Base-by-base conservation (phyloP, 257 asterid species). In the Ilex asprella region DNA sequence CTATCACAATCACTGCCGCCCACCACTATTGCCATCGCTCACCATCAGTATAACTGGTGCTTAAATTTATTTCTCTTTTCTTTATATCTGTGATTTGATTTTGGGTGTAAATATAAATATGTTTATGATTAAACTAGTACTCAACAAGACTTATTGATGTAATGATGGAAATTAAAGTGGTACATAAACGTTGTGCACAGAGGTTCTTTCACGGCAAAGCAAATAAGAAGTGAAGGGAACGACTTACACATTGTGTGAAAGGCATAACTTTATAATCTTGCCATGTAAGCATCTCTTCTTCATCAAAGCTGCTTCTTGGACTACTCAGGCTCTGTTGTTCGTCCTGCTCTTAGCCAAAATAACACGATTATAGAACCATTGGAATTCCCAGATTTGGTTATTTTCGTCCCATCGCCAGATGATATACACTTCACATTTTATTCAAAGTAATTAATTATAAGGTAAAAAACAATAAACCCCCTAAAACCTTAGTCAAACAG, bases 221-320 rank as follows among this genome's bases (percentile, higher is more conserved):
- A n/a, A 54, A 51, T 35, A 52, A 49, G 7, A 12, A 32, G 0
- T 11, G 59, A 39, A 39, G 14, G 56, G 10, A 55, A 64, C 13
- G 31, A 71, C 97, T 63, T 70, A 85, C 97, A 66, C 97, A 87
- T 62, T 91, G 97, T 55, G 96, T 85, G 70, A 84, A 91, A 68
- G 91, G 70, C 96, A 85, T 85, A 16, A 87, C 79, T 73, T 91
- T 91, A 70, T 87, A 91, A 65, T 87, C 91, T 70, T 85, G 79
- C 97, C 95, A 91, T 58, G 75, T 67, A 46, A 87, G 91, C 84
- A 82, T 84, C 69, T 66, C 84, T 57, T 63, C 86, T 2, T 39
- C 63, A 6, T 65, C 63, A 31, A 43, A 41, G 62, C 53, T 65
- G 31, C 74, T 80, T 31, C 61, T 79, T 32, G 60, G 75, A 52